Conservation (phyloP, 257 asterid genomes). For the Plantago elongata region DNA sequence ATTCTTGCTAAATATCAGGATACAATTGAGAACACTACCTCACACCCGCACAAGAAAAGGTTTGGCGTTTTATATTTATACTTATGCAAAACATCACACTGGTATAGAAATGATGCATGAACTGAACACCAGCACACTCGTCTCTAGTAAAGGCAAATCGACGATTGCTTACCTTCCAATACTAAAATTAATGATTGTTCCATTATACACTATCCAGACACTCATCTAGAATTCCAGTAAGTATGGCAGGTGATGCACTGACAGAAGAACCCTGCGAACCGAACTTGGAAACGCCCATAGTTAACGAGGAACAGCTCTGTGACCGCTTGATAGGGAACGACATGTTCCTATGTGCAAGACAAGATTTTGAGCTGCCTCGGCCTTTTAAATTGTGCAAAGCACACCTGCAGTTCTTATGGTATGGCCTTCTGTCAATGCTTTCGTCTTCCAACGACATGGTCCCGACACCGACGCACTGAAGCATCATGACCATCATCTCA, state of each 20-base stretch:
- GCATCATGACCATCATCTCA: neutral
- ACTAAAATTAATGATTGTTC: too few relatives aligned
- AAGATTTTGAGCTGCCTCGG: neutral
- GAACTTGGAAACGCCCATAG: neutral
- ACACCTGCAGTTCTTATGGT: neutral
- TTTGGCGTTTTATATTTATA: neutral
- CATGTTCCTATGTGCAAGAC: neutral
- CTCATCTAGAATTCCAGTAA: neutral
- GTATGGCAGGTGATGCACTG: neutral
- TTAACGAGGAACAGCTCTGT: neutral
- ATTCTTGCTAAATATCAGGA: neutral
- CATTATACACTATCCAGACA: neutral
- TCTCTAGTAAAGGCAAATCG: neutral
- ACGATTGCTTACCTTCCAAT: neutral
- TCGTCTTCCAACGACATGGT: neutral
- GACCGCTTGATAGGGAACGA: neutral
- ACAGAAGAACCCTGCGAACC: neutral
- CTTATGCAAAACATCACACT: neutral
- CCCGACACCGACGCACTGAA: neutral
- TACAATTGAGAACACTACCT: neutral
- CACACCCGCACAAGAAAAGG: neutral
- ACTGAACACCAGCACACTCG: neutral
- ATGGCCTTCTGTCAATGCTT: neutral
- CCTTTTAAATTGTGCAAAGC: slow-evolving; percentile 1
- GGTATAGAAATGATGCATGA: neutral